These are phyloP conservation scores for Penicillium turbatum DNA, from an alignment of 495 filamentous ascomycete species.

Conservation along the genomic window DNA sequence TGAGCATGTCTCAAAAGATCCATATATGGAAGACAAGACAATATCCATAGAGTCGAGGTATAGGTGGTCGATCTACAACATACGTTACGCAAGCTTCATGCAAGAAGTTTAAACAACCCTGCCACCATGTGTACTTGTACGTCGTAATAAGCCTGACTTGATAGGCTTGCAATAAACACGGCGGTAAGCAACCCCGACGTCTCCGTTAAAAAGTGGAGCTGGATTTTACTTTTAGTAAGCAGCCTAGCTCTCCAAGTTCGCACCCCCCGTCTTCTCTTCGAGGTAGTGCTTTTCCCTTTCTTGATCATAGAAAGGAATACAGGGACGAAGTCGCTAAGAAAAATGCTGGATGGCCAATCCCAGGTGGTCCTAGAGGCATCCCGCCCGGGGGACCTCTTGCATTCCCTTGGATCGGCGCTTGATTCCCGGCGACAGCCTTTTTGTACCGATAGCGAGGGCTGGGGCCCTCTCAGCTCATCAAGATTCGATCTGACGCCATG, in stretches of 20 bases:
- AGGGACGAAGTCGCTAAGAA: conserved; percentile 24
- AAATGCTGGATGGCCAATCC: conserved; percentile 44
- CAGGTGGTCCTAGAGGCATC: conserved; percentile 41
- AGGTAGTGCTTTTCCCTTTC: conserved; percentile 8
- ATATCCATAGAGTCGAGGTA: no score
- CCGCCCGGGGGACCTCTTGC: conserved; percentile 27
- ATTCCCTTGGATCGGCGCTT: conserved; percentile 30
- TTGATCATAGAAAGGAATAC: conserved; percentile 12
- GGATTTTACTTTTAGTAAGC: conserved; percentile 24
- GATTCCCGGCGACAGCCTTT: conserved; percentile 55
- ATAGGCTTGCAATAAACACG: not conserved
- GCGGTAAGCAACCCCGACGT: conserved; percentile 2
- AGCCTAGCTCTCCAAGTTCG: conserved; percentile 12
- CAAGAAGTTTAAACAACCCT: not conserved
- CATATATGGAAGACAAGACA: no score
- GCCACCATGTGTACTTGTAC: not conserved
- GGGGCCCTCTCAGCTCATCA: conserved; percentile 82
- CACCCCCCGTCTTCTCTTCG: conserved; percentile 8
- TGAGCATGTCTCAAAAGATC: not conserved
- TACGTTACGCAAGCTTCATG: not conserved
- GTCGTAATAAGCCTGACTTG: not conserved
- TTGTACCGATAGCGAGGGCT: conserved; percentile 86
- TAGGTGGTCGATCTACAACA: no score
- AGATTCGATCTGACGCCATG: conserved; percentile 95
- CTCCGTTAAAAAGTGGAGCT: conserved; percentile 1